phyloP scores from a whole-genome alignment of 116 monocot species.

The Trichopus zeylanicus region DNA sequence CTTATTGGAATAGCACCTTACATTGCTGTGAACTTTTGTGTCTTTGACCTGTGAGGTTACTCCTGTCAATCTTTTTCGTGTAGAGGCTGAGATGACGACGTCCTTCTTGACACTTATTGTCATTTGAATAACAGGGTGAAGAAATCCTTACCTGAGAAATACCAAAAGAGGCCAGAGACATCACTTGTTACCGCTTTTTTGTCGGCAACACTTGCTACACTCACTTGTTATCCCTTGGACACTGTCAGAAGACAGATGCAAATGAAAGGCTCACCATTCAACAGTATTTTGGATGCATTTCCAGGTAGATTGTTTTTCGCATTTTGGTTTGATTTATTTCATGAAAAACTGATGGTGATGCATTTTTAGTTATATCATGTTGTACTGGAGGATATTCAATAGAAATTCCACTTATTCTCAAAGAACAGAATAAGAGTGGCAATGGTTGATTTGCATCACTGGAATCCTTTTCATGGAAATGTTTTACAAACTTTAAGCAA shows the following conservation, averaged over 20 bases:
- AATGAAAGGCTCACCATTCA: conserved; percentile 82
- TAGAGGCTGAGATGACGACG: neutral
- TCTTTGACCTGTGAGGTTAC: conserved; percentile 88
- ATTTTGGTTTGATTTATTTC: neutral
- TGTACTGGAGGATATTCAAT: too few species aligned
- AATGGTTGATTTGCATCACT: too few species aligned
- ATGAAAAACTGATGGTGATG: neutral
- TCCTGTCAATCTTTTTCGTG: conserved; percentile 2
- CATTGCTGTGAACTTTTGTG: conserved; percentile 95
- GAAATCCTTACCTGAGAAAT: conserved; percentile 87
- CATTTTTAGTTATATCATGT: neutral
- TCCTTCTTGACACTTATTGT: conserved; percentile 4
- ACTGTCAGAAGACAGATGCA: conserved; percentile 98
- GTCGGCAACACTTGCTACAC: conserved; percentile 89
- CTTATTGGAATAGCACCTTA: conserved; percentile 93
- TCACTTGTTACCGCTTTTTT: conserved; percentile 76
- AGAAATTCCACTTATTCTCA: too few species aligned
- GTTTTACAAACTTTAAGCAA: too few species aligned
- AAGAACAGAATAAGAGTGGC: too few species aligned
- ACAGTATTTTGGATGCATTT: conserved; percentile 70
- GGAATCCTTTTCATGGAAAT: too few species aligned
- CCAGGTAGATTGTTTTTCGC: conserved; percentile 49
- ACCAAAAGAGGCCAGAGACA: conserved; percentile 74
- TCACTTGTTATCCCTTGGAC: conserved; percentile 91
- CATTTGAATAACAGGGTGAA: conserved; percentile 57